These are phyloP conservation scores for Metschnikowia cerradonensis DNA, from an alignment of 805 yeast genomes.

Conservation along the genomic window DNA sequence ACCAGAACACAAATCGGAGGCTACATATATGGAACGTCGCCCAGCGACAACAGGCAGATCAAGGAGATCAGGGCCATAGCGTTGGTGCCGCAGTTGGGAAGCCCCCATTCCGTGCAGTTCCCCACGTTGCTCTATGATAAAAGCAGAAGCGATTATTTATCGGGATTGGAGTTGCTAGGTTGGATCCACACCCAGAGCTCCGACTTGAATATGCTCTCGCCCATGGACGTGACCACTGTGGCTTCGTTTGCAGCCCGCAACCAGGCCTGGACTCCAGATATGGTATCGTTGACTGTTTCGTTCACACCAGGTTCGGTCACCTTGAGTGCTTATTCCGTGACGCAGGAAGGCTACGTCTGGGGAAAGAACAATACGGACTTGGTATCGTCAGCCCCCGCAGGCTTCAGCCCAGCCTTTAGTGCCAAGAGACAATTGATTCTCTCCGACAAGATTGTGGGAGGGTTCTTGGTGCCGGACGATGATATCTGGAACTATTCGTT, in stretches of 20 bases:
- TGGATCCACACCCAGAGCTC: constrained; percentile 89
- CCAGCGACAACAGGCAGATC: constrained; percentile 63
- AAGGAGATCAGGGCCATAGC: constrained; percentile 76
- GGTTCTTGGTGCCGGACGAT: constrained; percentile 79
- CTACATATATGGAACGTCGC: constrained; percentile 73
- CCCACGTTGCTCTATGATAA: constrained; percentile 44
- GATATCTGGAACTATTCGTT: constrained; percentile 90
- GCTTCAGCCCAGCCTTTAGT: constrained; percentile 60
- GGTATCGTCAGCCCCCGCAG: constrained; percentile 56
- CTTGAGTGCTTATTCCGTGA: constrained; percentile 59
- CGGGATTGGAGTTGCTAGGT: constrained; percentile 73
- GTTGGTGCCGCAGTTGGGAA: constrained; percentile 86
- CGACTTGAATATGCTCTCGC: constrained; percentile 58
- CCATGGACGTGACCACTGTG: constrained; percentile 67
- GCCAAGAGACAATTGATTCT: constrained; percentile 63
- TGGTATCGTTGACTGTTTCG: constrained; percentile 60
- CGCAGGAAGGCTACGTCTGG: constrained; percentile 72
- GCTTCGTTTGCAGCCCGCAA: constrained; percentile 37
- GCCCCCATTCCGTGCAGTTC: constrained; percentile 58
- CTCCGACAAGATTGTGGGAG: constrained; percentile 74
- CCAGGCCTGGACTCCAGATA: constrained; percentile 37
- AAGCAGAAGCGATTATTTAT: constrained; percentile 29
- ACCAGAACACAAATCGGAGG: constrained; percentile 80
- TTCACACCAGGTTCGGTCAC: constrained; percentile 84
- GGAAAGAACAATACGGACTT: constrained; percentile 60